Evolutionary conservation across 169 alveolate species (phyloP).

Genomic region (Amoebophrya sp.): DNA sequence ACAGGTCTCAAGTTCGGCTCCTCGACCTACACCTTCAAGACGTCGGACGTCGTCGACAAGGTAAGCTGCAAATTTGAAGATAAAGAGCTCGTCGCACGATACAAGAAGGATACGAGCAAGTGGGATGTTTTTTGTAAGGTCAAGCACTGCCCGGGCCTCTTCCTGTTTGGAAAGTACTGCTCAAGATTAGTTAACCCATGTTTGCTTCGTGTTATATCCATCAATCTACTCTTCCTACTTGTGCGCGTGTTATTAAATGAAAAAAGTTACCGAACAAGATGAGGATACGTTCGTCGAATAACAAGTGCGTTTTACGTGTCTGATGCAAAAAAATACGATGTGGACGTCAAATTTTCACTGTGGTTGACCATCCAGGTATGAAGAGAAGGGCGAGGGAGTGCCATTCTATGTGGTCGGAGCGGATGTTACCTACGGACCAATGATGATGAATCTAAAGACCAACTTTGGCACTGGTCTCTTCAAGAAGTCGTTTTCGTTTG

Average conservation of each 20-base stretch:
- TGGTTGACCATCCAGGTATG: not conserved
- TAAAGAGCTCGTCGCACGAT: not conserved
- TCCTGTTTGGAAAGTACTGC: not conserved
- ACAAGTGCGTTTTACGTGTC: too few species aligned
- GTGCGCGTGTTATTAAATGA: too few species aligned
- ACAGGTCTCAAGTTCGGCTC: not conserved
- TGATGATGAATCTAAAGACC: not conserved
- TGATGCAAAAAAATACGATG: too few species aligned
- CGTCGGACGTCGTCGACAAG: not conserved
- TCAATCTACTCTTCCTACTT: too few species aligned
- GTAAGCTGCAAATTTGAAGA: not conserved
- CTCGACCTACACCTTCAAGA: not conserved
- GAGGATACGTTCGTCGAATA: too few species aligned
- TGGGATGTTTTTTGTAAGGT: not conserved
- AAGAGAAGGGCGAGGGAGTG: not conserved
- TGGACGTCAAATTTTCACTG: too few species aligned
- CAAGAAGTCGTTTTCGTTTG: not conserved
- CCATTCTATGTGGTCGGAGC: not conserved
- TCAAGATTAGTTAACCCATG: too few species aligned
- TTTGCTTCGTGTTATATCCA: too few species aligned
- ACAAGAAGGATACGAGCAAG: not conserved
- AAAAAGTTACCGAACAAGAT: too few species aligned
- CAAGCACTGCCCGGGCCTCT: not conserved
- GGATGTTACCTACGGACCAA: not conserved
- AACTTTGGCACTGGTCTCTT: not conserved